These are phyloP conservation scores for Micromonas commoda DNA, from an alignment of 139 green algal species.

Conservation along the genomic window DNA sequence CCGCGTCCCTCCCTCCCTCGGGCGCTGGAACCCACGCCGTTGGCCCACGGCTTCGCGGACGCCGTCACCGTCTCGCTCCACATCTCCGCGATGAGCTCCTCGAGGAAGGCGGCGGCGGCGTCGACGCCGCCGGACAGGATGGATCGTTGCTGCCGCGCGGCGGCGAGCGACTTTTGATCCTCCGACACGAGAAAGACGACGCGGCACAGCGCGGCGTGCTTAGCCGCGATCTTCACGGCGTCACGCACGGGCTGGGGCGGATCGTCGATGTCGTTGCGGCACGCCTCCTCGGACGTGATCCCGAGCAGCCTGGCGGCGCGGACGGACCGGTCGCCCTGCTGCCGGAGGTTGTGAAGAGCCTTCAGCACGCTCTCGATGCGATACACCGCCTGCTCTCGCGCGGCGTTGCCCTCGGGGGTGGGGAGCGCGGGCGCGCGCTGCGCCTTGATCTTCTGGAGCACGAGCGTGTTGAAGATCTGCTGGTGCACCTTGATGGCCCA, in stretches of 20 bases:
- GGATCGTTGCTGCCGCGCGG: neutral
- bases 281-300: slow-evolving; percentile 9
- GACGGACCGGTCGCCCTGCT: neutral
- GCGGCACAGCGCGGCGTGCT: slow-evolving; percentile 10
- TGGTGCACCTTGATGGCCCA: slow-evolving; percentile 21
- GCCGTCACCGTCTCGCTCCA: slow-evolving; percentile 14
- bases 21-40: neutral
- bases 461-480: slow-evolving; percentile 4
- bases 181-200: slow-evolving; percentile 19
- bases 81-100: slow-evolving; percentile 6
- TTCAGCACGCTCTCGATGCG: slow-evolving; percentile 9
- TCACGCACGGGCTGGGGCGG: slow-evolving; percentile 20
- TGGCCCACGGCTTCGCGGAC: neutral
- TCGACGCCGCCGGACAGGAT: slow-evolving; percentile 1
- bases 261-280: neutral
- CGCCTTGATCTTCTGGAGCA: slow-evolving; percentile 6
- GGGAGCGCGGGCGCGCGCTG: neutral
- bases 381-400: slow-evolving; percentile 5
- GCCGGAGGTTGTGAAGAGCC: neutral
- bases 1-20: neutral
- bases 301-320: slow-evolving; percentile 8
- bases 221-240: slow-evolving; percentile 23
- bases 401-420: neutral
- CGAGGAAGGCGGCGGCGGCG: neutral
- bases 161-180: neutral